phyloP scores from a whole-genome alignment of 345 rosid species.

The Trapa bicornis region DNA sequence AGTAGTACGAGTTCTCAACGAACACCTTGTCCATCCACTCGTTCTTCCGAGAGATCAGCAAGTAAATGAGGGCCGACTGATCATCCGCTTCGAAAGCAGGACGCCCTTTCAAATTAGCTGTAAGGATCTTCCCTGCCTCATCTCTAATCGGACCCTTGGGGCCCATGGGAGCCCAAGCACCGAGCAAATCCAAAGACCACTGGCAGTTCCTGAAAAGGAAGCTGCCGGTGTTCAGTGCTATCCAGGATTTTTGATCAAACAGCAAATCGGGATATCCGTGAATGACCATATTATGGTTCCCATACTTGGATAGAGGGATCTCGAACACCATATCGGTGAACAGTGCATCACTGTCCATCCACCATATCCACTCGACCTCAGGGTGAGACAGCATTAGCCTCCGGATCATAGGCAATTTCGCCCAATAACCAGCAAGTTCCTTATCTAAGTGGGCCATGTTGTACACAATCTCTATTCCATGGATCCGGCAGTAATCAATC shows the following conservation, averaged over 20 bases:
- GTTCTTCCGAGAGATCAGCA: constrained; percentile 68
- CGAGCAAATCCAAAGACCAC: constrained; percentile 89
- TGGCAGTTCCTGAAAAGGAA: constrained; percentile 85
- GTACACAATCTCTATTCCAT: constrained; percentile 92
- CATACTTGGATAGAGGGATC: constrained; percentile 50
- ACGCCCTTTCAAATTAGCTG: constrained; percentile 72
- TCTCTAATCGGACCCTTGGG: constrained; percentile 78
- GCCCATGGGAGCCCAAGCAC: constrained; percentile 96
- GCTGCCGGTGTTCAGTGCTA: constrained; percentile 90
- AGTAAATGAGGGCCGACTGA: constrained; percentile 84
- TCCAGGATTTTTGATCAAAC: constrained; percentile 81
- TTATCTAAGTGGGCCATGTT: constrained; percentile 92
- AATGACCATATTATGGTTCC: constrained; percentile 61
- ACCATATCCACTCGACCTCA: constrained; percentile 92
- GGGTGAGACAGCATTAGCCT: constrained; percentile 84
- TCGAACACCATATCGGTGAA: constrained; percentile 92
- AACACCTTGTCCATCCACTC: constrained; percentile 81
- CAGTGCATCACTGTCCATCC: constrained; percentile 99
- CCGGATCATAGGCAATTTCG: constrained; percentile 80
- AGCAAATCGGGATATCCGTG: constrained; percentile 87
- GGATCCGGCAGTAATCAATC: constrained; percentile 92
- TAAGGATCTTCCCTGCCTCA: constrained; percentile 82
- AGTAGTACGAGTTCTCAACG: constrained; percentile 77
- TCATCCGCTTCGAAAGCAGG: constrained; percentile 91
- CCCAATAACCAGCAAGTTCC: constrained; percentile 96